Evolutionary conservation across 2,329 filamentous ascomycete species (phyloP), one percentile per base, ranked within the genome.

Genomic region (Annulohypoxylon truncatum): DNA sequence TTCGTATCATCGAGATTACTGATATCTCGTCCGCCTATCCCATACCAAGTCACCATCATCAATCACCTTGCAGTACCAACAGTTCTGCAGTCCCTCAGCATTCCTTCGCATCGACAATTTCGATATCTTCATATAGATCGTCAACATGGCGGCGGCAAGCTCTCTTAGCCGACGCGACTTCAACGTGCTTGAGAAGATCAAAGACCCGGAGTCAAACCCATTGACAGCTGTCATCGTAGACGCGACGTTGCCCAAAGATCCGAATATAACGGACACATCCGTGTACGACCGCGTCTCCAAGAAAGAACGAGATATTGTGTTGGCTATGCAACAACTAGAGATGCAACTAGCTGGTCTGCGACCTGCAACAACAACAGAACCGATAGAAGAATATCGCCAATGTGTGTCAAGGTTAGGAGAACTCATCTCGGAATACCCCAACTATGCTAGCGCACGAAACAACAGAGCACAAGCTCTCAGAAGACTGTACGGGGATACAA

Each of bases 391-490:
- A 38, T 90, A 89, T 71, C 79, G 77, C 24, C 66, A 77, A 33
- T 83, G 82, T 56, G 76, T 89, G 15, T 75, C 77, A 8, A 77
- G 80, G 4, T 80, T 94, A 4, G 82, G 84, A 28, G 74, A 77
- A 1, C 81, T 93, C 29, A 85, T 93, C 40, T 73, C 80, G 2
- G 78, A 85, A 22, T 76, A 87, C 56, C 90, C 91, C 2, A 78
- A 80, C 29, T 94, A 94, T 77, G 90, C 91, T 20, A 92, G 90
- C 68, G 90, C 89, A 4, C 85, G 88, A 62, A 91, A 93, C 76
- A 94, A 95, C 77, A 85, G 91, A 52, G 92, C 90, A 2, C 92
- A 94, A 76, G 84, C 90, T 7, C 72, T 85, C 28, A 81, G 90
- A 20, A 81, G 90, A 50, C 78, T 89, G 60, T 88, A 90, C 67